phyloP scores from a whole-genome alignment of 352 stramenopile species.

The Hyaloperonospora brassicae region DNA sequence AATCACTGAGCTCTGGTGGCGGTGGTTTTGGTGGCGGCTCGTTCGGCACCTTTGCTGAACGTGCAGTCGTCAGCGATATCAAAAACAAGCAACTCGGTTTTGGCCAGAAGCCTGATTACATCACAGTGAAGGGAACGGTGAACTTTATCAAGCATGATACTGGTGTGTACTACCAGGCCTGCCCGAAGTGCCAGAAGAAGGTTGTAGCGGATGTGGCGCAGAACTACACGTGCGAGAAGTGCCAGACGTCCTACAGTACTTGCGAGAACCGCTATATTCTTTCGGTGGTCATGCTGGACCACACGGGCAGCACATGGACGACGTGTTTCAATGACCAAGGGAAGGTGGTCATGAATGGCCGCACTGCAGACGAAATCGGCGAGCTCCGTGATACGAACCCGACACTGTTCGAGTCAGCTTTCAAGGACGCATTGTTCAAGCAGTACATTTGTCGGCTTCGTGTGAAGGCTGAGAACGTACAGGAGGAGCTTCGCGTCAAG shows the following conservation, averaged over 20 bases:
- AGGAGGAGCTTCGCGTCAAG: slow-evolving; percentile 94
- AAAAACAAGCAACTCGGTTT: slow-evolving; percentile 93
- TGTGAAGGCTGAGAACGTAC: slow-evolving; percentile 94
- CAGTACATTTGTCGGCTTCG: slow-evolving; percentile 82
- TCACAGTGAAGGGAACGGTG: slow-evolving; percentile 93
- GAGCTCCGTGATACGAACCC: slow-evolving; percentile 81
- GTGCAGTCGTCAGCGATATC: slow-evolving; percentile 89
- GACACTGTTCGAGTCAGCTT: slow-evolving; percentile 87
- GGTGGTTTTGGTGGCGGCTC: slow-evolving; percentile 69
- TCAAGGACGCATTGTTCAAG: slow-evolving; percentile 91
- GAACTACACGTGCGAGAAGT: slow-evolving; percentile 95
- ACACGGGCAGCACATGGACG: slow-evolving; percentile 91
- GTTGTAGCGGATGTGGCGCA: slow-evolving; percentile 89
- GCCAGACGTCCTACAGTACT: slow-evolving; percentile 88
- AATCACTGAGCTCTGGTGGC: slow-evolving; percentile 67
- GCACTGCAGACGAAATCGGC: slow-evolving; percentile 89
- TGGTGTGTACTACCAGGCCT: slow-evolving; percentile 82
- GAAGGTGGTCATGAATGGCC: slow-evolving; percentile 86
- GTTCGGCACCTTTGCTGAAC: slow-evolving; percentile 79
- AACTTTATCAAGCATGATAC: slow-evolving; percentile 96
- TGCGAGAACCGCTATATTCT: slow-evolving; percentile 96
- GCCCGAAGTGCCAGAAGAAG: slow-evolving; percentile 88
- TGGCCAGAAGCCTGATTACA: slow-evolving; percentile 94
- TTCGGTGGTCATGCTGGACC: slow-evolving; percentile 89
- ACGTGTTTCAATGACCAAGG: slow-evolving; percentile 96